phyloP scores from a whole-genome alignment of 192 early-diverging fungal species.

The Backusella morwellensis region DNA sequence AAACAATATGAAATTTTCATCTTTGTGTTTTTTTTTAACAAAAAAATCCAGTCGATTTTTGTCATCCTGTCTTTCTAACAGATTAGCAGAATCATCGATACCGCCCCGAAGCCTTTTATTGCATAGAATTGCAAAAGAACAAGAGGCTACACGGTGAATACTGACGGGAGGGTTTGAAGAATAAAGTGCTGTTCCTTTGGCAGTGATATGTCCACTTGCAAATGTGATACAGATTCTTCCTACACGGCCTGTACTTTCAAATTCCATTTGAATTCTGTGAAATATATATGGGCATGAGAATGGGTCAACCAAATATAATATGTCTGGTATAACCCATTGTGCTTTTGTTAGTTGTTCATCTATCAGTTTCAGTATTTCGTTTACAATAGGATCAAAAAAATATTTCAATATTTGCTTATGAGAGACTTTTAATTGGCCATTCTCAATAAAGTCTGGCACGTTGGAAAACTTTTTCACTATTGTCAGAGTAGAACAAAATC shows the following conservation, averaged over 20 bases:
- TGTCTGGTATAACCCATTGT: slow-evolving; percentile 12
- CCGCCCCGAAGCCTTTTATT: neutral
- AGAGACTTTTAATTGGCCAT: neutral
- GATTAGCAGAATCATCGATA: neutral
- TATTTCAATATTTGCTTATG: neutral
- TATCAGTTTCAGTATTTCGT: slow-evolving; percentile 36
- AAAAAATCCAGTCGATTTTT: neutral
- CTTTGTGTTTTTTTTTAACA: neutral
- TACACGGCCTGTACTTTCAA: slow-evolving; percentile 29
- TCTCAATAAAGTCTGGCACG: neutral
- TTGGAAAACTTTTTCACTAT: neutral
- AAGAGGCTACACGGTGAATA: slow-evolving; percentile 25
- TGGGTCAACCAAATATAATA: slow-evolving; percentile 43
- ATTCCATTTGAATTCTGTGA: slow-evolving; percentile 25
- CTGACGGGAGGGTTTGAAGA: slow-evolving; percentile 29
- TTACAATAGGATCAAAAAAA: slow-evolving; percentile 33
- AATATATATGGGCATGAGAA: slow-evolving; percentile 31
- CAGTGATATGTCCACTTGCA: slow-evolving; percentile 29
- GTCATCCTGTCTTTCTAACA: neutral
- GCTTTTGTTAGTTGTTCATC: slow-evolving; percentile 29
- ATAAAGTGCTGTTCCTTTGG: slow-evolving; percentile 39
- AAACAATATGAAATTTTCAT: neutral
- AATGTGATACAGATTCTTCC: slow-evolving; percentile 33
- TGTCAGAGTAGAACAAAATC: no score
- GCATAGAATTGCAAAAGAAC: slow-evolving; percentile 30